These are phyloP conservation scores for Dipodascopsis tothii DNA, from an alignment of 805 yeast genomes.

Conservation along the genomic window DNA sequence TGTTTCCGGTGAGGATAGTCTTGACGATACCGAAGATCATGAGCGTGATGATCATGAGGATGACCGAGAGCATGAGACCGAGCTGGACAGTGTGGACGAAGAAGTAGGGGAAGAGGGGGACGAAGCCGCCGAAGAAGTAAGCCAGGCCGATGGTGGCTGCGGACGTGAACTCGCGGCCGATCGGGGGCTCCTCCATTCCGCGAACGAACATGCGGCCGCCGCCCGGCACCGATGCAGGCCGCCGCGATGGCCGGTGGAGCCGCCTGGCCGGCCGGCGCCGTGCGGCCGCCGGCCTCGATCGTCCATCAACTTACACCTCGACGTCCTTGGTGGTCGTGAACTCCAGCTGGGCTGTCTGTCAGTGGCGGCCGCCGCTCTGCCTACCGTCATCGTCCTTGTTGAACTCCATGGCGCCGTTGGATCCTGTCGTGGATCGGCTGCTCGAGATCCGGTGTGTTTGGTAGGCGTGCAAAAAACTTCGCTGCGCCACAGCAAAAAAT, in stretches of 20 bases:
- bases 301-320: conserved; percentile 32
- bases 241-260: no score
- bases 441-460: no score
- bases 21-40: conserved; percentile 82
- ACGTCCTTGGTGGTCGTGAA: conserved; percentile 56
- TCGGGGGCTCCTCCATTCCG: conserved; percentile 94
- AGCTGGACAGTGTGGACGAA: conserved; percentile 66
- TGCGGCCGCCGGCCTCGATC: no score
- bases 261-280: no score
- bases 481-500: no score
- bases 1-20: conserved; percentile 64
- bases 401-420: neutral
- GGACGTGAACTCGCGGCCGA: conserved; percentile 77
- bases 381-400: neutral
- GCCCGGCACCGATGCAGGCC: no score
- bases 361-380: neutral
- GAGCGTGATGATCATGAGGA: conserved; percentile 77
- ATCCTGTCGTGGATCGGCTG: neutral
- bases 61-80: conserved; percentile 66
- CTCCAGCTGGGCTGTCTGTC: conserved; percentile 34
- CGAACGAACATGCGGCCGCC: no score
- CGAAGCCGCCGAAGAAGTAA: conserved; percentile 85
- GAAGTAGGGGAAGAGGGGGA: conserved; percentile 86
- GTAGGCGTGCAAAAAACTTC: no score
- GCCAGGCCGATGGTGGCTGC: conserved; percentile 86